A percentile compares a stretch with the other conserved stretches of the same genome.
Evolutionary conservation across 331 rosid species (phyloP).

Genomic region (Acacia pycnantha): DNA sequence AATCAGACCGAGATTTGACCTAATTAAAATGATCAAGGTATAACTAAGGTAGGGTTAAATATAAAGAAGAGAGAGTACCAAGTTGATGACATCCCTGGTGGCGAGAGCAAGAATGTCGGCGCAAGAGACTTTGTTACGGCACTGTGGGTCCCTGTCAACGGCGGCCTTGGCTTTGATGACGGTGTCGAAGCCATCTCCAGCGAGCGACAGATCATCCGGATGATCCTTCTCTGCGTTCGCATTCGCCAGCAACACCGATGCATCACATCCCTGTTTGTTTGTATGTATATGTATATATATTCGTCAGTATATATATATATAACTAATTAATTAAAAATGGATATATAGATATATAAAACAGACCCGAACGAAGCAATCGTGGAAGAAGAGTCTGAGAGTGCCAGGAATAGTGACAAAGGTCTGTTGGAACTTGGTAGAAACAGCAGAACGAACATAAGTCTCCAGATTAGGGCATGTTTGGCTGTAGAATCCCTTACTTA

Average conservation of each 20-base stretch:
- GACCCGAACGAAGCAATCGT: constrained; percentile 83
- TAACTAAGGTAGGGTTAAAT: neutral
- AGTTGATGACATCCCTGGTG: constrained; percentile 67
- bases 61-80: constrained; percentile 20
- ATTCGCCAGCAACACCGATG: constrained; percentile 54
- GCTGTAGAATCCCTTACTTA: constrained; percentile 50
- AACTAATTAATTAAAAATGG: neutral
- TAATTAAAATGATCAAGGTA: neutral
- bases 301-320: neutral
- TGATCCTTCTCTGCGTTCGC: constrained; percentile 77
- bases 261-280: constrained; percentile 80
- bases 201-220: constrained; percentile 70
- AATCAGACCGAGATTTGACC: too few relatives aligned
- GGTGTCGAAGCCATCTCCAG: constrained; percentile 92
- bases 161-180: constrained; percentile 85
- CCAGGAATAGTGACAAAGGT: constrained; percentile 87
- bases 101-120: constrained; percentile 95
- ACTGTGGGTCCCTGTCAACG: constrained; percentile 55
- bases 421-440: constrained; percentile 56
- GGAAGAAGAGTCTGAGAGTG: constrained; percentile 79
- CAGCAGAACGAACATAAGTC: constrained; percentile 64
- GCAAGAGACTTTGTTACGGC: constrained; percentile 83
- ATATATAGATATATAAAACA: neutral
- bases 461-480: constrained; percentile 72
- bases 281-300: neutral